A percentile compares a stretch with the other conserved stretches of the same genome.
Conservation (phyloP, 2,329 filamentous ascomycete genomes). For the Rachicladosporium sp. region DNA sequence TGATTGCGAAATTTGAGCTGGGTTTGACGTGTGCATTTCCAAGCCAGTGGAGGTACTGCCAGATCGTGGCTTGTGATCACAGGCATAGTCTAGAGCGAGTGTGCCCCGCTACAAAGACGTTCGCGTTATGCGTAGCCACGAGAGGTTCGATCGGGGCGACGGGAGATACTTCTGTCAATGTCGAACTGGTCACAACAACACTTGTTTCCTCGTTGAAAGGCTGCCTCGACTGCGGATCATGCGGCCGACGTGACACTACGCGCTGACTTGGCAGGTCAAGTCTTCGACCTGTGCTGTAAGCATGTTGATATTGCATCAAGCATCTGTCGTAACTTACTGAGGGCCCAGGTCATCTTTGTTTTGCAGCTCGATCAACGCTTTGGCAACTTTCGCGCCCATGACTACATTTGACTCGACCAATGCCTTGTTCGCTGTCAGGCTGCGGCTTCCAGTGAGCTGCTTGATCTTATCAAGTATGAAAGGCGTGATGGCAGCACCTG, state of each 20-base stretch:
- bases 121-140: slow-evolving; percentile 25
- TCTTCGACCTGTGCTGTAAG: slow-evolving; percentile 6
- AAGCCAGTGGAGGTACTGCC: slow-evolving; percentile 31
- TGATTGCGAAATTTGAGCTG: slow-evolving; percentile 65
- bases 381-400: slow-evolving; percentile 51
- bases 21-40: slow-evolving; percentile 70
- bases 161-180: too few species aligned
- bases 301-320: neutral
- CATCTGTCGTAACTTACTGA: slow-evolving; percentile 9
- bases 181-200: too few species aligned
- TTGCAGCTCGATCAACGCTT: slow-evolving; percentile 47
- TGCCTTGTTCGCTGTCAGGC: slow-evolving; percentile 61
- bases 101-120: slow-evolving; percentile 88
- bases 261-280: slow-evolving; percentile 2
- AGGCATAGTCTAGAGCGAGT: slow-evolving; percentile 75
- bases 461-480: slow-evolving; percentile 70
- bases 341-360: slow-evolving; percentile 8
- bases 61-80: slow-evolving; percentile 50
- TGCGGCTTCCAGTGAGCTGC: slow-evolving; percentile 60
- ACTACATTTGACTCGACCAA: slow-evolving; percentile 56
- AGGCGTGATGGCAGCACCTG: slow-evolving; percentile 70
- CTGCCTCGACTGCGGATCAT: too few species aligned
- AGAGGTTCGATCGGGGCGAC: neutral
- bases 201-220: too few species aligned
- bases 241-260: neutral